Evolutionary conservation across 2,329 filamentous ascomycete genomes (phyloP).

Genomic region (Cladosporium sp.): DNA sequence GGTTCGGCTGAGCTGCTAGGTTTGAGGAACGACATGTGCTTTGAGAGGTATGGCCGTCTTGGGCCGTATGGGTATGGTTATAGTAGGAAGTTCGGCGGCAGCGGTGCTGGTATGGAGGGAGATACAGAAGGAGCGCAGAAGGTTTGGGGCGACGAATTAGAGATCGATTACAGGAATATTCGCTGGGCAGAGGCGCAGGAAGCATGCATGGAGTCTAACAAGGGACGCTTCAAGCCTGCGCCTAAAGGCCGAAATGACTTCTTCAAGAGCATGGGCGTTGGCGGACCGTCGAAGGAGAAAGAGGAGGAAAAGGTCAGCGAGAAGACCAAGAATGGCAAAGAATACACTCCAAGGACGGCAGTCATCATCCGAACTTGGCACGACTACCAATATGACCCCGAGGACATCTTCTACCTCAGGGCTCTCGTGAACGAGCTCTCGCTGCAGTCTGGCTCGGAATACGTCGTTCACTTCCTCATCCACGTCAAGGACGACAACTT

Average conservation of each 20-base stretch:
- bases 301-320: slow-evolving; percentile 19
- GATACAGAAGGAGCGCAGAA: slow-evolving; percentile 75
- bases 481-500: slow-evolving; percentile 77
- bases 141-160: slow-evolving; percentile 67
- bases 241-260: slow-evolving; percentile 33
- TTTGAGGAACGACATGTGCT: slow-evolving; percentile 81
- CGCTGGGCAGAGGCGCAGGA: slow-evolving; percentile 77
- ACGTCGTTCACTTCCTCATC: slow-evolving; percentile 75
- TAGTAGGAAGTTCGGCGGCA: slow-evolving; percentile 69
- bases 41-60: slow-evolving; percentile 83
- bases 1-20: slow-evolving; percentile 83
- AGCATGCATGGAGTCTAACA: slow-evolving; percentile 68
- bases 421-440: slow-evolving; percentile 76
- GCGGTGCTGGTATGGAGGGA: slow-evolving; percentile 79
- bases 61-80: slow-evolving; percentile 92
- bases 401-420: slow-evolving; percentile 78
- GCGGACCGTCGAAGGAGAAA: slow-evolving; percentile 25
- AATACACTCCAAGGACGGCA: slow-evolving; percentile 57
- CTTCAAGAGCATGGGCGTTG: slow-evolving; percentile 37
- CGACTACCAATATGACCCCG: slow-evolving; percentile 71
- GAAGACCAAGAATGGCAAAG: slow-evolving; percentile 14
- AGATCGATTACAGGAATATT: slow-evolving; percentile 72
- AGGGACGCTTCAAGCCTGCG: slow-evolving; percentile 58
- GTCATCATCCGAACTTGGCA: slow-evolving; percentile 81
- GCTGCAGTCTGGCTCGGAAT: slow-evolving; percentile 75